Evolutionary conservation across 2,329 filamentous ascomycete species (phyloP).

Genomic region (Trichoderma afroharzianum): DNA sequence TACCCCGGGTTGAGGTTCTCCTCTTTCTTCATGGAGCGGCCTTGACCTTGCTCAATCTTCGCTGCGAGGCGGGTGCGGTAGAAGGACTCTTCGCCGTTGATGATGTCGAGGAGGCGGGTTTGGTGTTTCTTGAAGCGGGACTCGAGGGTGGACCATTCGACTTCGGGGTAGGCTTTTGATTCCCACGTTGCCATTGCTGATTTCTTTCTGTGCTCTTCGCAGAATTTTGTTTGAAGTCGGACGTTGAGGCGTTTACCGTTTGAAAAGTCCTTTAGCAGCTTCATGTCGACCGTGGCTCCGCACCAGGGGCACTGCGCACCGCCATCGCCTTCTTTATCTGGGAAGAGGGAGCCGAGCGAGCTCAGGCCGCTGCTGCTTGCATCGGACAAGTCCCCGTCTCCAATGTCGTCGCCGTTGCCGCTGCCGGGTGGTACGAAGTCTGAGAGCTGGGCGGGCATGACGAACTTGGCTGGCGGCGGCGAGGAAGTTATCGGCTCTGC

Average conservation of each 20-base stretch:
- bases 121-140: slow-evolving; percentile 56
- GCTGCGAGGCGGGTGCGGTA: slow-evolving; percentile 57
- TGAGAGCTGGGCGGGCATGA: slow-evolving; percentile 21
- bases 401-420: background rate
- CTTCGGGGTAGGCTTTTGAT: slow-evolving; percentile 61
- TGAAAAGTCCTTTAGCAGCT: slow-evolving; percentile 52
- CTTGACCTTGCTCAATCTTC: slow-evolving; percentile 54
- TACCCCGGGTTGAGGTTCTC: slow-evolving; percentile 69
- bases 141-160: slow-evolving; percentile 65
- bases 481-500: slow-evolving; percentile 13
- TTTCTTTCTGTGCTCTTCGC: slow-evolving; percentile 56
- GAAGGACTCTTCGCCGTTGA: slow-evolving; percentile 57
- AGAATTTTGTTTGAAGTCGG: slow-evolving; percentile 60
- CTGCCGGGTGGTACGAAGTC: slow-evolving; percentile 9
- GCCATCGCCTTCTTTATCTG: background rate
- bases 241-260: slow-evolving; percentile 49
- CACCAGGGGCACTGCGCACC: slow-evolving; percentile 66
- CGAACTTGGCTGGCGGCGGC: slow-evolving; percentile 22
- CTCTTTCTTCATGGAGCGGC: slow-evolving; percentile 57
- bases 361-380: background rate
- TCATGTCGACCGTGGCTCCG: slow-evolving; percentile 52
- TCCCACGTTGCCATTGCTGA: slow-evolving; percentile 48
- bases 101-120: slow-evolving; percentile 52
- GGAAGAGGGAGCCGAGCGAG: background rate
- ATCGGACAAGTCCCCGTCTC: background rate